Conservation (phyloP, 345 rosid genomes). For the Erucastrum elatum region DNA sequence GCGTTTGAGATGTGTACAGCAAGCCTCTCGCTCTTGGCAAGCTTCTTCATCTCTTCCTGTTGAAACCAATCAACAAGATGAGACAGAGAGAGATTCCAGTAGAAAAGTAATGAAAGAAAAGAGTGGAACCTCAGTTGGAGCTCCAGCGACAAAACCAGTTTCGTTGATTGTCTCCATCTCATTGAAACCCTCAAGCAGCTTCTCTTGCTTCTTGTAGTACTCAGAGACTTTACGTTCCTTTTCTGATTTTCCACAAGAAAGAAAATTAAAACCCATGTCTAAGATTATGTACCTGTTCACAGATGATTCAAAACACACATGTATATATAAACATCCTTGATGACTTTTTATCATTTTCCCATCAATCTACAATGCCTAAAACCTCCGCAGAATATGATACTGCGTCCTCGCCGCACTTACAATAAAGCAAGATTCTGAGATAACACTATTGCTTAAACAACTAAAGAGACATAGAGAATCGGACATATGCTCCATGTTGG, state of each 20-base stretch:
- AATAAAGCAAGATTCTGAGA: constrained; percentile 11
- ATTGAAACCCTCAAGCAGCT: constrained; percentile 67
- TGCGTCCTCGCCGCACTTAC: background rate
- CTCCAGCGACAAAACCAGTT: constrained; percentile 50
- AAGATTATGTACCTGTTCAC: background rate
- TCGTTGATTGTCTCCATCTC: constrained; percentile 75
- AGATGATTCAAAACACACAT: constrained; percentile 3
- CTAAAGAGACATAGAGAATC: background rate
- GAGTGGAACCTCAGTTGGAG: constrained; percentile 57
- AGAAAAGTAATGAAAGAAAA: background rate
- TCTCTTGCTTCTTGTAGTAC: constrained; percentile 80
- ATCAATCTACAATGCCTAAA: constrained; percentile 24
- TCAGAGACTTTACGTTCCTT: constrained; percentile 69
- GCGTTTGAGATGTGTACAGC: constrained; percentile 63
- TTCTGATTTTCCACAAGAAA: constrained; percentile 36
- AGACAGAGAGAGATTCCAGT: background rate
- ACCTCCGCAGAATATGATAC: constrained; percentile 22
- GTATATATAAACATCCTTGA: background rate
- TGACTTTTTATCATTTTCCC: constrained; percentile 9
- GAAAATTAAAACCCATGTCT: constrained; percentile 14
- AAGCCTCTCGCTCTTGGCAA: constrained; percentile 64
- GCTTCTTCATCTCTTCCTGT: constrained; percentile 74
- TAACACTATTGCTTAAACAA: background rate
- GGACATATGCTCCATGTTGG: background rate
- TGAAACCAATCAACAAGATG: background rate